Evolutionary conservation across 441 rosid genomes (phyloP), one percentile per base, ranked within the genome.

Genomic region (Omphalea diandra): DNA sequence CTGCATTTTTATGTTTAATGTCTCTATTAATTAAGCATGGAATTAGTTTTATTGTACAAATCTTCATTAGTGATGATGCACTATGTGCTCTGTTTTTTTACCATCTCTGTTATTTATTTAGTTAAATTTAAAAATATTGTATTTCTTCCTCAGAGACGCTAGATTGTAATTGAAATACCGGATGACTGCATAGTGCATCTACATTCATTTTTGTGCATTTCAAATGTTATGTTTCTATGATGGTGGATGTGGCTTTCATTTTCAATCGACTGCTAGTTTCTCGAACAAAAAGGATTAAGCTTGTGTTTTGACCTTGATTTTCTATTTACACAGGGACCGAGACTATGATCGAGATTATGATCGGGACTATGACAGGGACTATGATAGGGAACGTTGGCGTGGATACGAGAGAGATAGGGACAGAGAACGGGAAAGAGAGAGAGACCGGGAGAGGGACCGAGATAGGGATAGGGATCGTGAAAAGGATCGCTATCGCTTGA

Each of bases 281-380:
- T 35, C 31, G 6, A 44, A 20, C 38, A 22, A 66, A 47, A 55
- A n/a, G n/a, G n/a, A 55, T 43, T 61, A 32, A 33, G 8, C 41
- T 50, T 24, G 15, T 55, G 33, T 17, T 35, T 47, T 4, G 18
- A 14, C 18, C 33, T 24, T 33, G 11, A 18, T n/a, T 66, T 74
- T 10, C 12, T 68, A 8, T 47, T 40, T 54, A 8, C 46, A n/a
- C 76, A 75, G 88, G 83, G 59, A 54, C 18, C 18, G 35, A 27
- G 59, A 54, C 59, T 54, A 54, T 7, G 95, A 87, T 65, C 75
- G 90, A 35, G 89, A 86, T 68, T 80, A 83, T 69, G 88, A 82
- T 55, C 71, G 85, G 55, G 89, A 86, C 69, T 85, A 85, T 63
- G 91, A 88, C 20, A 71, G 84, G 52, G 88, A 88, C 68, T 85